Evolutionary conservation across 2,329 filamentous ascomycete species (phyloP).

Genomic region (Allantophomopsis lycopodina): DNA sequence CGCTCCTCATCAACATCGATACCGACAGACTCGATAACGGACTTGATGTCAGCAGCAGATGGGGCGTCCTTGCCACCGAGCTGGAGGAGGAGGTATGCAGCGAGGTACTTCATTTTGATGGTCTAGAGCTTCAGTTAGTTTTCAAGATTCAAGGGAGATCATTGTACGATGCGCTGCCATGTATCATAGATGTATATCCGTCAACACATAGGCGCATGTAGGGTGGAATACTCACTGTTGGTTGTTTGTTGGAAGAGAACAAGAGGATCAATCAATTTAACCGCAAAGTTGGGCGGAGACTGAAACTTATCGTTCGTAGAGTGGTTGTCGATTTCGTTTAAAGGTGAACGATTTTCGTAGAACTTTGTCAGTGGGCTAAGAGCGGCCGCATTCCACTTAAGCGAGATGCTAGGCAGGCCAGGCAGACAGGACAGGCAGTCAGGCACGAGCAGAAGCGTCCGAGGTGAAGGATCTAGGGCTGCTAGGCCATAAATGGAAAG

Average conservation of each 20-base stretch:
- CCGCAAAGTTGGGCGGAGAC: constrained; percentile 94
- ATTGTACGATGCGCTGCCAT: neutral
- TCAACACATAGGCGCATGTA: no score
- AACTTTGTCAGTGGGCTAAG: no score
- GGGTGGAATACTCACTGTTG: constrained; percentile 8
- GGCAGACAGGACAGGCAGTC: no score
- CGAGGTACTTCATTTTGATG: constrained; percentile 97
- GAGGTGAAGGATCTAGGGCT: no score
- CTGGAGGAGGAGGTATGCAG: constrained; percentile 93
- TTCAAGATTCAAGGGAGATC: constrained; percentile 5
- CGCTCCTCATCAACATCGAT: constrained; percentile 87
- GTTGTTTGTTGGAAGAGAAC: constrained; percentile 30
- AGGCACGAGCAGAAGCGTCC: no score
- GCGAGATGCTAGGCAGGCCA: no score
- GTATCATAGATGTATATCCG: no score
- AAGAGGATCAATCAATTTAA: constrained; percentile 99
- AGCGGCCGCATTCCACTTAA: no score
- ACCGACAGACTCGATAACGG: constrained; percentile 82
- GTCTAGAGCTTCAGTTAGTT: constrained; percentile 11
- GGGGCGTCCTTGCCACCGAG: constrained; percentile 87
- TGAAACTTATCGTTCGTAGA: constrained; percentile 76
- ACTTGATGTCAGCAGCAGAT: constrained; percentile 74
- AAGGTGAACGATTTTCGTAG: neutral
- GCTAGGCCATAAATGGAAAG: no score
- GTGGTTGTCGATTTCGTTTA: constrained; percentile 1